Base-by-base conservation (phyloP, 2,329 filamentous ascomycete genomes). In the Botrytis medusae region DNA sequence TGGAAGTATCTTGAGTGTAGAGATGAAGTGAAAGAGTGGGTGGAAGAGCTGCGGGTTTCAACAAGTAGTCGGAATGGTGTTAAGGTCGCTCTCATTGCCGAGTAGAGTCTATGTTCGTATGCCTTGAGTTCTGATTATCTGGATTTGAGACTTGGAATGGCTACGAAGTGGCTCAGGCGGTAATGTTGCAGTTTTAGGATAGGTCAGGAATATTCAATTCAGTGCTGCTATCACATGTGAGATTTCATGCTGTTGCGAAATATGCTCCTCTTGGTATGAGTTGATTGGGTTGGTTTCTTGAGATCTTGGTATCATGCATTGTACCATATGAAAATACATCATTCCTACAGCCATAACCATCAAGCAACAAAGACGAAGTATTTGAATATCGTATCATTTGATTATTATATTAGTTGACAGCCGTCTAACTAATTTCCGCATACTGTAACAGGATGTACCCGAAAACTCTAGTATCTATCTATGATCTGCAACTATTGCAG, bases 131-230 rank as follows among this genome's bases (percentile, higher is more conserved):
- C 48, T 16, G 5, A 29, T 18, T 54, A 0, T 54, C 48, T 54
- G 12, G 4, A 44, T 44, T 5, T 16, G 42, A 44, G 42, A 16
- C 4, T 14, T 44, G 42, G 16, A 44, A 10, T 2, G 42, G 14
- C 12, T 44, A 16, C 6, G 12, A 12, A 18, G 29, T 54, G 5
- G 0, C 18, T 14, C 14, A 1, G 0, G 14, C 0, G 51, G n/a
- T 29, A 5, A 54, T 29, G 51, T 1, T 54, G n/a, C 12, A 54
- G 29, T 10, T 29, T 16, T 54, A 5, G 2, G 4, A 54, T 54
- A 54, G 4, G 25, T 7, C n/a, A 16, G 12, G 0, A 16, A 18
- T 54, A 29, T 16, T 5, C 8, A 29, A 7, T 8, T 29, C 25
- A 8, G n/a, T 25, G n/a, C 51, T 54, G 5, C 25, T 54, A 14